A percentile compares a stretch with the other conserved stretches of the same genome.
Conservation (phyloP, 2,329 filamentous ascomycete genomes). For the Trichoderma arundinaceum region DNA sequence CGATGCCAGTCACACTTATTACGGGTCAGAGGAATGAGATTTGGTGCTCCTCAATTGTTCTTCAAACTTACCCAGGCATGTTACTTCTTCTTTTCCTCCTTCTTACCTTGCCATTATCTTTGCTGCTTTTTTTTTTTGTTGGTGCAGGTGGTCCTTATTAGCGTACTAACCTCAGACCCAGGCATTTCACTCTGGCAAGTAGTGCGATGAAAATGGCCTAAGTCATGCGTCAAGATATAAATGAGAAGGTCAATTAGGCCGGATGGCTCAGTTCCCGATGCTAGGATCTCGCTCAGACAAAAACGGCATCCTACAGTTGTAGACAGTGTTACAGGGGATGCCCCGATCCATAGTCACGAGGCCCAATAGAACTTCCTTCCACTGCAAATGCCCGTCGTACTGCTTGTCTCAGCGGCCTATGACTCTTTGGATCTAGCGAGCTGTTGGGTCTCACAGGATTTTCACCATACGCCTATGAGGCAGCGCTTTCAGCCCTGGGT, state of each 20-base stretch:
- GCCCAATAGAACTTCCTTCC: slow-evolving; percentile 14
- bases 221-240: neutral
- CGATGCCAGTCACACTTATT: neutral
- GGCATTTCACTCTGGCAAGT: neutral
- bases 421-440: slow-evolving; percentile 2
- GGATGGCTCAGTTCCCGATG: neutral
- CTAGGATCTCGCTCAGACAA: neutral
- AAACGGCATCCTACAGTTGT: neutral
- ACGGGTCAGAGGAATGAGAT: neutral
- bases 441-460: neutral
- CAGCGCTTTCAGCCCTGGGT: slow-evolving; percentile 3
- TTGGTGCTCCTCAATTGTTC: too few relatives aligned
- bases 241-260: neutral
- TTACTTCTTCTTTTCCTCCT: neutral
- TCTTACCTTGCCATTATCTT: neutral
- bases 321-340: neutral
- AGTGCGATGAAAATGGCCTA: neutral
- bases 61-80: neutral
- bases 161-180: neutral
- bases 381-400: slow-evolving; percentile 5
- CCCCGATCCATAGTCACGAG: slow-evolving; percentile 1
- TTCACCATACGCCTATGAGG: neutral
- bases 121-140: neutral
- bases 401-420: neutral
- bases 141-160: neutral